Evolutionary conservation across 371 early-diverging fungal genomes (phyloP).

Genomic region (Thermomucor indicae-seudaticae): DNA sequence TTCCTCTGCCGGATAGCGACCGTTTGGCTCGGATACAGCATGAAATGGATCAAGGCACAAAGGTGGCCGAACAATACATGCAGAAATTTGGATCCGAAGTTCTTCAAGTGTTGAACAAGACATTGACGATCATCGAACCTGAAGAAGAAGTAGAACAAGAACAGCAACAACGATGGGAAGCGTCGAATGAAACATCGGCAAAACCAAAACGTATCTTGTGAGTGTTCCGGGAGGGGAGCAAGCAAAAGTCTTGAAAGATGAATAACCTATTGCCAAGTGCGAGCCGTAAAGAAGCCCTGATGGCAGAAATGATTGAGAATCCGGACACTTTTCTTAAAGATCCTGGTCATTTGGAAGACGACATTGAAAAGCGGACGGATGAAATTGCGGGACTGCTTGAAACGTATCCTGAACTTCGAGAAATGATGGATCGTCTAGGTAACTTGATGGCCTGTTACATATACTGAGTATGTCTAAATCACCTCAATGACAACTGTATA

Average conservation of each 20-base stretch:
- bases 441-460: too few species aligned
- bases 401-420: slow-evolving; percentile 29
- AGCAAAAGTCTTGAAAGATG: too few species aligned
- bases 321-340: slow-evolving; percentile 26
- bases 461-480: too few species aligned
- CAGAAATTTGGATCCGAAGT: slow-evolving; percentile 45
- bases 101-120: slow-evolving; percentile 25
- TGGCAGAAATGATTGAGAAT: slow-evolving; percentile 36
- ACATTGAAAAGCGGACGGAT: slow-evolving; percentile 39
- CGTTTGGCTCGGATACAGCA: slow-evolving; percentile 32
- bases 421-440: slow-evolving; percentile 42
- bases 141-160: slow-evolving; percentile 16
- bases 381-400: slow-evolving; percentile 38
- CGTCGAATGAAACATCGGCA: not conserved
- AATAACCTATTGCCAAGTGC: too few species aligned
- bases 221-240: not conserved
- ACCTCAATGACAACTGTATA: too few species aligned
- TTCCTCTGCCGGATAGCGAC: slow-evolving; percentile 41
- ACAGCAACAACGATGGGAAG: slow-evolving; percentile 4
- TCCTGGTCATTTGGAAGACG: slow-evolving; percentile 24
- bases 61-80: slow-evolving; percentile 47
- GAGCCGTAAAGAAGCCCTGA: slow-evolving; percentile 36
- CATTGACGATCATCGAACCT: slow-evolving; percentile 35
- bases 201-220: slow-evolving; percentile 33
- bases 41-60: slow-evolving; percentile 38